A percentile compares a stretch with the other conserved stretches of the same genome.
phyloP scores from a whole-genome alignment of 805 yeast species.

The Candida schatavii region DNA sequence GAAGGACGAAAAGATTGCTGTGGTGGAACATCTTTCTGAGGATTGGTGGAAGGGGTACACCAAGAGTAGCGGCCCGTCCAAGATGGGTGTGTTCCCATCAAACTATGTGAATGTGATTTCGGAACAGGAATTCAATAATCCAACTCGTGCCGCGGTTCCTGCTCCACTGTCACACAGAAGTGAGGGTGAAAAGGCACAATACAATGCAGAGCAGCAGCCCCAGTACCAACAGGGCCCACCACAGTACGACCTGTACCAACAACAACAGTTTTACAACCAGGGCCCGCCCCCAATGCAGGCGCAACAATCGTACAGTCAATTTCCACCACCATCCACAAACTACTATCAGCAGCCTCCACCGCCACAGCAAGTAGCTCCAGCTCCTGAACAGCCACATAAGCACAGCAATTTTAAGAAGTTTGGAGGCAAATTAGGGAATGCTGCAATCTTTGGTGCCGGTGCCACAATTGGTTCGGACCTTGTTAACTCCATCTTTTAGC shows the following conservation, averaged over 20 bases:
- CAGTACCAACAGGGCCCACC: slow-evolving; percentile 12
- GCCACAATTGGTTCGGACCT: slow-evolving; percentile 86
- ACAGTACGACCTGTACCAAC: slow-evolving; percentile 15
- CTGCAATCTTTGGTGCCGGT: slow-evolving; percentile 97
- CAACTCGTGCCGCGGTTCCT: slow-evolving; percentile 11
- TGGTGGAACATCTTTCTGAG: slow-evolving; percentile 68
- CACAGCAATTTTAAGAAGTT: slow-evolving; percentile 52
- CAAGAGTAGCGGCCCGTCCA: slow-evolving; percentile 33
- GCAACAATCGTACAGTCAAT: slow-evolving; percentile 31
- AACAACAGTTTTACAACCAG: slow-evolving; percentile 11
- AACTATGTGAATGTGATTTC: slow-evolving; percentile 64
- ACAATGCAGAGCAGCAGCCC: slow-evolving; percentile 9
- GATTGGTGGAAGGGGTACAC: slow-evolving; percentile 90
- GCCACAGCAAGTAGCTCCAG: slow-evolving; percentile 18
- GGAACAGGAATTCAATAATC: slow-evolving; percentile 25
- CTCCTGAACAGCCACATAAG: slow-evolving; percentile 21
- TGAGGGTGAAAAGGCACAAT: slow-evolving; percentile 13
- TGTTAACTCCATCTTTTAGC: slow-evolving; percentile 66
- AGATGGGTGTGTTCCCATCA: slow-evolving; percentile 83
- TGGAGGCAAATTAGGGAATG: slow-evolving; percentile 81
- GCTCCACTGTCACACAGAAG: slow-evolving; percentile 16
- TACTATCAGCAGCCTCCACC: slow-evolving; percentile 39
- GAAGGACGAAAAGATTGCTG: slow-evolving; percentile 66
- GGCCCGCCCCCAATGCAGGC: slow-evolving; percentile 30
- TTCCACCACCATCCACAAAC: slow-evolving; percentile 50